Percentiles rank a stretch among this genome's conserved stretches.
These are phyloP conservation scores for Pharnaceum exiguum DNA, from an alignment of 148 eudicot genomes.

Conservation along the genomic window DNA sequence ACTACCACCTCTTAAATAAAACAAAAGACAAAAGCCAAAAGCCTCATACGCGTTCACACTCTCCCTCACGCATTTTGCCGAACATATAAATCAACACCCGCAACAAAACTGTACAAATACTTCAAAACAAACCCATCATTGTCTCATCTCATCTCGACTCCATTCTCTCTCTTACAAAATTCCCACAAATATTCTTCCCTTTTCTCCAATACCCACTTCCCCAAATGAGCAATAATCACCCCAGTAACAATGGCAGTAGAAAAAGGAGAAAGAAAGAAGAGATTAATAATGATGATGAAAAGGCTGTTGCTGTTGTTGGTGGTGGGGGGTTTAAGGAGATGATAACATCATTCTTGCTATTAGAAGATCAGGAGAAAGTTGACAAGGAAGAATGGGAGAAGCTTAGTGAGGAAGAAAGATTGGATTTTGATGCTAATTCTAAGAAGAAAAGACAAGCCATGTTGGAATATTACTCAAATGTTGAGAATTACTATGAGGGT, in stretches of 20 bases:
- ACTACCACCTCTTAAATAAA: too few relatives aligned
- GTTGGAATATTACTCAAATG: conserved; percentile 42
- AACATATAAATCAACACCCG: conserved; percentile 41
- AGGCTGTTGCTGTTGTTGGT: neutral
- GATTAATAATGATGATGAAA: too few relatives aligned
- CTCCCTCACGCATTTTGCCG: conserved; percentile 27
- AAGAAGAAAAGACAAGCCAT: conserved; percentile 33
- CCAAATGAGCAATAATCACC: conserved; percentile 24
- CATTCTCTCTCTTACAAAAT: neutral
- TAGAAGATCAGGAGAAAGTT: conserved; percentile 55
- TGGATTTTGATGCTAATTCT: conserved; percentile 34
- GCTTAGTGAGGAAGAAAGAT: conserved; percentile 30
- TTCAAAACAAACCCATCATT: neutral
- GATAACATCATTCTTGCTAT: conserved; percentile 44
- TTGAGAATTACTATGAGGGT: conserved; percentile 29
- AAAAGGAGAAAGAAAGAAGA: conserved; percentile 31
- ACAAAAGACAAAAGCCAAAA: too few relatives aligned
- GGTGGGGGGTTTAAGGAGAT: conserved; percentile 42
- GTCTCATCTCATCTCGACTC: neutral
- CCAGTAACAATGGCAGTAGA: neutral
- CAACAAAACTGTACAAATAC: conserved; percentile 7
- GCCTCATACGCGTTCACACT: conserved; percentile 34
- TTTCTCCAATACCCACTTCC: neutral
- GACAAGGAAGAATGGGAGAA: conserved; percentile 36
- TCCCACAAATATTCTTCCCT: neutral